Base-by-base conservation (phyloP, 1,284 basidiomycete species). In the Rhizoctonia solani region DNA sequence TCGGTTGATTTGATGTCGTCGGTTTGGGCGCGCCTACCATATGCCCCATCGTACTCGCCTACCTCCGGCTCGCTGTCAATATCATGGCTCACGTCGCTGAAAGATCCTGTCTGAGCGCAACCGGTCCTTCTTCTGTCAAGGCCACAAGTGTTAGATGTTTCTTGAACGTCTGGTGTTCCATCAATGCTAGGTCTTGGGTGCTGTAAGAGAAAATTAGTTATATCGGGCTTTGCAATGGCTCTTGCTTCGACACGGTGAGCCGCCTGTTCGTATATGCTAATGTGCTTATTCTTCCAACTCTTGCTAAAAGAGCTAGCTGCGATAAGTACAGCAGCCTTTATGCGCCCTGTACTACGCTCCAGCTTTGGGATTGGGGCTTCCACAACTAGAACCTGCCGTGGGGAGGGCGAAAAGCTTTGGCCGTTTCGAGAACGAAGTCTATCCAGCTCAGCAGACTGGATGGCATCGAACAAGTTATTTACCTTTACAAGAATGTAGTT, bases 191-290 rank as follows among this genome's bases (percentile, higher is more conserved):
- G 30, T 34, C 19, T 54, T n/a, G 55, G 55, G n/a, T 58, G 25
- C 55, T 46, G 41, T 30, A 44, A 14, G 16, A 58, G 27, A 29
- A 58, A 58, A 8, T 25, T 14, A 11, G 25, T 29, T 19, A 58
- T 58, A 29, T 58, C 27, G 6, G 55, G 55, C 21, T 58, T 58
- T 4, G 41, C 55, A 16, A 19, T 42, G 13, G 6, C 55, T 27
- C 42, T 46, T 42, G 46, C 19, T 13, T 58, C 25, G 41, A 46
- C 11, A 14, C 29, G 23, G 25, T 8, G 25, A 46, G 41, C n/a
- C 25, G 29, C 19, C 41, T 46, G 42, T 8, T n/a, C 3, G 19
- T 27, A 44, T 14, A 29, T 42, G 55, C 11, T 27, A n/a, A 11
- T 27, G 25, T 44, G 25, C 9, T 58, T 9, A 19, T 58, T 25